A percentile compares a stretch with the other conserved stretches of the same genome.
Evolutionary conservation across 2,329 filamentous ascomycete genomes (phyloP).

Genomic region (Neonectria coccinea): DNA sequence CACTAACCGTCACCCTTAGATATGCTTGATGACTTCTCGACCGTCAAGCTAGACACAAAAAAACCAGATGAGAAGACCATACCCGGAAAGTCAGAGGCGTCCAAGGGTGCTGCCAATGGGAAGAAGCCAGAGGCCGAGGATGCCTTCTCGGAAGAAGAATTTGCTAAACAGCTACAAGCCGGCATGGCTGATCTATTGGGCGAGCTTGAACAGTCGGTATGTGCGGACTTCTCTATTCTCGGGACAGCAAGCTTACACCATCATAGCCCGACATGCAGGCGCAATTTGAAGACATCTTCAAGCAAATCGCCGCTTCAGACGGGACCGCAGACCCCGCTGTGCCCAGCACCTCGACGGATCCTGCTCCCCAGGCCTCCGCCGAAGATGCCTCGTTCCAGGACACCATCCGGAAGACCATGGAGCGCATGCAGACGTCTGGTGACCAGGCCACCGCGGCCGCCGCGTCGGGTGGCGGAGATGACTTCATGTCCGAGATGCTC

Average conservation of each 20-base stretch:
- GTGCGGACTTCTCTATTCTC: slow-evolving; percentile 35
- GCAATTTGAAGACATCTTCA: slow-evolving; percentile 83
- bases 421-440: slow-evolving; percentile 91
- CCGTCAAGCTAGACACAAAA: slow-evolving; percentile 62
- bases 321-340: slow-evolving; percentile 41
- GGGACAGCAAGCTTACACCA: slow-evolving; percentile 10
- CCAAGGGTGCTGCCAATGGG: slow-evolving; percentile 49
- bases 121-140: slow-evolving; percentile 49
- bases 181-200: slow-evolving; percentile 88
- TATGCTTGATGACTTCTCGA: slow-evolving; percentile 90
- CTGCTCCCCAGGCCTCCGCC: slow-evolving; percentile 51
- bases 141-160: slow-evolving; percentile 76
- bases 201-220: slow-evolving; percentile 72
- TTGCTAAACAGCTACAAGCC: slow-evolving; percentile 86
- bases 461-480: slow-evolving; percentile 74
- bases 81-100: slow-evolving; percentile 47
- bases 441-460: slow-evolving; percentile 85
- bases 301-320: slow-evolving; percentile 72
- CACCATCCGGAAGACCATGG: slow-evolving; percentile 93
- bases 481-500: slow-evolving; percentile 91
- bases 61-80: slow-evolving; percentile 44
- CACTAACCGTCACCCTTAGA: slow-evolving; percentile 65
- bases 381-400: slow-evolving; percentile 84
- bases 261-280: slow-evolving; percentile 76
- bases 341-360: slow-evolving; percentile 41